Evolutionary conservation across 306 rosid species (phyloP), one percentile per base, ranked within the genome.

Genomic region (Glycine tomentella): DNA sequence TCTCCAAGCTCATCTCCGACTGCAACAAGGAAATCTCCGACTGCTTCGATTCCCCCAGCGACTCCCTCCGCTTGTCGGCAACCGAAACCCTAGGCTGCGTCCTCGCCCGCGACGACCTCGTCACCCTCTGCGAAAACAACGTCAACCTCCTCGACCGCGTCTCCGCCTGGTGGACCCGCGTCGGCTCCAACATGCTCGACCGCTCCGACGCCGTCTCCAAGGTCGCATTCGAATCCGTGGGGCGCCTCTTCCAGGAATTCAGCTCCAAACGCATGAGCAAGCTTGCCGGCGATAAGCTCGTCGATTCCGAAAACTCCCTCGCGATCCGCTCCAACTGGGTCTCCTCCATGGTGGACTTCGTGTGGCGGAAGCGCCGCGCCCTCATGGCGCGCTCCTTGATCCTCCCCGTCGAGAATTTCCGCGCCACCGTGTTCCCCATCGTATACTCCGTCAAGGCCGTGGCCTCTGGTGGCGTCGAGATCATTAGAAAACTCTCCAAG

Each of bases 291-390:
- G 99, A 95, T 38, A 95, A 93, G 82, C 84, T 95, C 1, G 94
- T 95, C 2, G 99, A 95, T 49, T 93, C 98, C n/a, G 99, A 95
- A 77, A 95, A 93, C 15, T 95, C 99, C 14, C 85, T 95, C 5
- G 98, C 98, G 5, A 93, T 95, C 69, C 88, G 99, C 38, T 93
- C 99, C 61, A 95, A 93, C 66, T 95, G 99, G 99, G 94, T 95
- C 40, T 95, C 98, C 0, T 90, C 94, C 3, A 95, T 90, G 98
- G 99, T 94, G 9, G 98, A 95, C 75, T 86, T 95, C 1, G 99
- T 95, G 16, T 95, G 99, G 99, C 92, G 87, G 90, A 93, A 85
- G 84, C 94, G 99, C n/a, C 92, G 83, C 15, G 91, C 98, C 4
- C 85, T 95, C 75, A 93, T 92, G 97, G 96, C 97, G 12, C 91